Evolutionary conservation across 2,329 filamentous ascomycete genomes (phyloP).

Genomic region (Microascus cirrosus): DNA sequence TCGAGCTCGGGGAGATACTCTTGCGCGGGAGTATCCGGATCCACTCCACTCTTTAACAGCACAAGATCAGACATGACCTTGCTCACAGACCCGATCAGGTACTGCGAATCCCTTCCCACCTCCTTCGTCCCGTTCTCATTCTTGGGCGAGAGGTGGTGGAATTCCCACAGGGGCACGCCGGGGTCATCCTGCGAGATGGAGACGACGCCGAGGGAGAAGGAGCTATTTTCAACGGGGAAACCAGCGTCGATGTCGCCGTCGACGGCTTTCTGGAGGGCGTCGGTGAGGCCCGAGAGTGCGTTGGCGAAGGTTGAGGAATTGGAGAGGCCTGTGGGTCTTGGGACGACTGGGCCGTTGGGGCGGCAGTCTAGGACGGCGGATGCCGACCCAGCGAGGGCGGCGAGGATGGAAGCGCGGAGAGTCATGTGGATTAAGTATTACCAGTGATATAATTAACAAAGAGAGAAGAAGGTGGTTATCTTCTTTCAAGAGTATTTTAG

Average conservation of each 20-base stretch:
- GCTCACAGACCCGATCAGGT: constrained; percentile 26
- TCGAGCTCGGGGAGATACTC: constrained; percentile 21
- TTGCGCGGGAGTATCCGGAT: constrained; percentile 19
- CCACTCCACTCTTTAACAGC: constrained; percentile 21
- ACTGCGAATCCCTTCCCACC: constrained; percentile 23
- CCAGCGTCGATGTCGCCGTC: constrained; percentile 19
- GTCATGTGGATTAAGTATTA: no score
- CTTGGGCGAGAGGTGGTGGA: constrained; percentile 22
- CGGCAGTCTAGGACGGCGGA: constrained; percentile 9
- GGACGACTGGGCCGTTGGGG: constrained; percentile 13
- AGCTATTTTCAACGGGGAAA: constrained; percentile 21
- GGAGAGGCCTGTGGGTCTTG: constrained; percentile 15
- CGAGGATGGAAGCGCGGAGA: no score
- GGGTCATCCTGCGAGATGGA: constrained; percentile 16
- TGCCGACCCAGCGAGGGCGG: no score
- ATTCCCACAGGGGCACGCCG: constrained; percentile 24
- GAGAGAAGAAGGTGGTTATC: no score
- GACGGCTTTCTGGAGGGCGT: constrained; percentile 17
- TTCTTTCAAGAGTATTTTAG: no score
- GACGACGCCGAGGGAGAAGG: constrained; percentile 25
- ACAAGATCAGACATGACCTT: constrained; percentile 26
- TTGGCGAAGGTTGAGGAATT: constrained; percentile 15
- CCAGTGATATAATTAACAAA: no score
- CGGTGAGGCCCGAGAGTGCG: constrained; percentile 16
- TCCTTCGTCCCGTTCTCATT: constrained; percentile 22